Evolutionary conservation across 306 rosid genomes (phyloP).

Genomic region (Inga laurina): DNA sequence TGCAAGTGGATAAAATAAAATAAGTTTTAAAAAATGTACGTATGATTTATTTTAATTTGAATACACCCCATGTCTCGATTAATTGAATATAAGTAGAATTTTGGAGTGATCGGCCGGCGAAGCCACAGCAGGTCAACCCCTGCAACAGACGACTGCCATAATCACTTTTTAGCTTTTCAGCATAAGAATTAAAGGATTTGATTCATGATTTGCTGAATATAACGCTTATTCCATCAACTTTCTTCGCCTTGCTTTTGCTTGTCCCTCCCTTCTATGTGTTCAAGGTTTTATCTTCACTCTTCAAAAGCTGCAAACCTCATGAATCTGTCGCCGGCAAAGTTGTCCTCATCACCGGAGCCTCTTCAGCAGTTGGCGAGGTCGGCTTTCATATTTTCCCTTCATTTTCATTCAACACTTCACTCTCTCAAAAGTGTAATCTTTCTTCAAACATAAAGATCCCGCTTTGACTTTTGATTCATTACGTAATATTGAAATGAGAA

Average conservation of each 20-base stretch:
- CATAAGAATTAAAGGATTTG: not conserved
- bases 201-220: not conserved
- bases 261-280: not conserved
- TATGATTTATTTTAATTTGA: too few species aligned
- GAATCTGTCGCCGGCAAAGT: conserved; percentile 10
- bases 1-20: too few species aligned
- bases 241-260: not conserved
- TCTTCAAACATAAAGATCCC: not conserved
- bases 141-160: too few species aligned
- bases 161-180: not conserved
- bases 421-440: not conserved
- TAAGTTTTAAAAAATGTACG: too few species aligned
- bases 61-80: too few species aligned
- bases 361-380: conserved; percentile 25
- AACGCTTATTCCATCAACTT: not conserved
- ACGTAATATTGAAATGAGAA: not conserved
- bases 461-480: not conserved
- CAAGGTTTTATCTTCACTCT: not conserved
- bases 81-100: too few species aligned
- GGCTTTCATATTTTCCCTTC: not conserved
- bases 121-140: too few species aligned
- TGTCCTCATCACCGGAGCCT: conserved; percentile 25
- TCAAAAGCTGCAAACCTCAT: not conserved
- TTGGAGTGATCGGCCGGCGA: too few species aligned
- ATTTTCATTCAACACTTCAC: not conserved